A percentile compares a stretch with the other conserved stretches of the same genome.
Evolutionary conservation across 2,329 filamentous ascomycete genomes (phyloP).

Genomic region (Fusarium globosum): DNA sequence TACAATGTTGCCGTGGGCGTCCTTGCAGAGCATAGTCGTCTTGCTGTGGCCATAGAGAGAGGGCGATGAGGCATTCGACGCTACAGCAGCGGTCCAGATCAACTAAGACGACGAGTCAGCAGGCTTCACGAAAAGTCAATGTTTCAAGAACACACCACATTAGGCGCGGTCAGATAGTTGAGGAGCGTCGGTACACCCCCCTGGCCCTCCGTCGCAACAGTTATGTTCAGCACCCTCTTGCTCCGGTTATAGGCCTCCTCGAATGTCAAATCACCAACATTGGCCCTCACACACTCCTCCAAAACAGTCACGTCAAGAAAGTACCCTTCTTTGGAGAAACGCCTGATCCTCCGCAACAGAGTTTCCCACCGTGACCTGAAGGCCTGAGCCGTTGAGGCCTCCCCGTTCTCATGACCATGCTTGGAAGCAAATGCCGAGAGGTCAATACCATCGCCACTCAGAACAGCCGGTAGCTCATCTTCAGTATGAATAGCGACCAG

Average conservation of each 20-base stretch:
- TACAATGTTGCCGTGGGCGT: conserved; percentile 75
- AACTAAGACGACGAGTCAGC: conserved; percentile 60
- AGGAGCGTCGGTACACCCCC: conserved; percentile 84
- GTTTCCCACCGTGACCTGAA: conserved; percentile 65
- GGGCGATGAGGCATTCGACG: conserved; percentile 75
- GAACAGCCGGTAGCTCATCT: conserved; percentile 80
- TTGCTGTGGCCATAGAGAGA: conserved; percentile 74
- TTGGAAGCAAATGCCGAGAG: conserved; percentile 77
- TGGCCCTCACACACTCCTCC: conserved; percentile 84
- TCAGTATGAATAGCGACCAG: conserved; percentile 89
- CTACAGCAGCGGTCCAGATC: conserved; percentile 82
- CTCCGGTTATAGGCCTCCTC: conserved; percentile 90
- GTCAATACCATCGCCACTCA: conserved; percentile 84
- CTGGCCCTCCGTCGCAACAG: conserved; percentile 79
- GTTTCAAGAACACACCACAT: conserved; percentile 73
- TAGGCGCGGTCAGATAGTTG: conserved; percentile 92
- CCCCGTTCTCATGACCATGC: conserved; percentile 46
- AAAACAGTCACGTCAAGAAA: conserved; percentile 85
- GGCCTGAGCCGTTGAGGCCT: conserved; percentile 51
- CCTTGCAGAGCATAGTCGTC: conserved; percentile 79
- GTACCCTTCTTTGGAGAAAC: conserved; percentile 81
- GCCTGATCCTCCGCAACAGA: conserved; percentile 70
- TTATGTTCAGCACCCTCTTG: conserved; percentile 91
- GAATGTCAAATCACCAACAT: conserved; percentile 90
- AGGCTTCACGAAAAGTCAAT: neutral